phyloP scores from a whole-genome alignment of 2,329 filamentous ascomycete species.

The Zymoseptoria crescenta region DNA sequence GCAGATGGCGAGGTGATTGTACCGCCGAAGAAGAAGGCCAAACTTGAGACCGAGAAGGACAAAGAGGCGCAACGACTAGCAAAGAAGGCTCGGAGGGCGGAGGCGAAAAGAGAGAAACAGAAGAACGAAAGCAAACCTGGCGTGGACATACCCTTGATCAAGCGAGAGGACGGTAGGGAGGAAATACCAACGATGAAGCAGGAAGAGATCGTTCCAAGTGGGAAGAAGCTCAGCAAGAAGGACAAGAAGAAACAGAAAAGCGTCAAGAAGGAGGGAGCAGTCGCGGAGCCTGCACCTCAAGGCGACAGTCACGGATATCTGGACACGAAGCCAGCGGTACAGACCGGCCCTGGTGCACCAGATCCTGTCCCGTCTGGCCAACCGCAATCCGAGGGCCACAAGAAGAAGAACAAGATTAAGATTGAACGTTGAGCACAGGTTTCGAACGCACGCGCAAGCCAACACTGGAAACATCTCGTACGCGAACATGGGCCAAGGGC shows the following conservation, averaged over 20 bases:
- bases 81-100: slow-evolving; percentile 48
- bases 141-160: background rate
- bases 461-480: background rate
- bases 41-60: slow-evolving; percentile 28
- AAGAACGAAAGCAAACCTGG: background rate
- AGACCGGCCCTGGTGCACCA: background rate
- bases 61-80: slow-evolving; percentile 48
- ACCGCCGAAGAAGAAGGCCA: slow-evolving; percentile 7
- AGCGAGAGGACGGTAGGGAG: background rate
- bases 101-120: slow-evolving; percentile 29
- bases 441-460: background rate
- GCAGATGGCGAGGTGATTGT: slow-evolving; percentile 14
- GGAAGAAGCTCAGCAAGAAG: background rate
- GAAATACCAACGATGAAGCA: background rate
- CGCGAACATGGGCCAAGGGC: background rate
- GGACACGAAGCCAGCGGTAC: background rate
- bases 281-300: background rate
- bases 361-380: background rate
- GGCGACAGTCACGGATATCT: background rate
- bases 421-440: background rate
- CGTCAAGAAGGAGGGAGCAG: background rate
- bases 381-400: background rate
- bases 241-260: background rate
- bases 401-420: background rate
- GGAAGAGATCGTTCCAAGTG: background rate